phyloP scores from a whole-genome alignment of 2,329 filamentous ascomycete genomes.

The Aspergillus floridensis region DNA sequence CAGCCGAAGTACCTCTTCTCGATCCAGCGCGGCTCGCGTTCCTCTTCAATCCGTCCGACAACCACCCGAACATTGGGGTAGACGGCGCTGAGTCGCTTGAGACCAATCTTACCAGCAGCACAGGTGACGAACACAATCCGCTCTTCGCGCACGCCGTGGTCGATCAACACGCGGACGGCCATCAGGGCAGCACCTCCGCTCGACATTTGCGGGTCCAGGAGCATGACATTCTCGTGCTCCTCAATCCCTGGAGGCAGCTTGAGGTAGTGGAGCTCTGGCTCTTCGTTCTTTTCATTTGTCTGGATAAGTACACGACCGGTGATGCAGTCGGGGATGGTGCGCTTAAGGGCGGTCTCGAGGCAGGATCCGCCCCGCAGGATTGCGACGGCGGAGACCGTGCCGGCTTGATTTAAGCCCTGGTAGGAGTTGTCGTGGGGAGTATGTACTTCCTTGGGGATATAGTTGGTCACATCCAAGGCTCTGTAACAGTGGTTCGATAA shows the following conservation, averaged over 20 bases:
- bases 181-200: conserved; percentile 83
- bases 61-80: conserved; percentile 87
- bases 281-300: conserved; percentile 77
- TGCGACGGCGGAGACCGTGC: conserved; percentile 79
- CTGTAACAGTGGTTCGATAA: conserved; percentile 40
- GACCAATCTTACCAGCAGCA: conserved; percentile 76
- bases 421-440: conserved; percentile 73
- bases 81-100: conserved; percentile 82
- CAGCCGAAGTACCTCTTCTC: conserved; percentile 90
- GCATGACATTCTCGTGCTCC: conserved; percentile 73
- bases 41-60: conserved; percentile 75
- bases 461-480: conserved; percentile 74
- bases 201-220: conserved; percentile 93
- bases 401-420: conserved; percentile 66
- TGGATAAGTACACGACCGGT: conserved; percentile 89
- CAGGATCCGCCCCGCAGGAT: conserved; percentile 85
- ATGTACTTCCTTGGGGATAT: conserved; percentile 60
- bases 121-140: conserved; percentile 92
- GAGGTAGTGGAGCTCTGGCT: conserved; percentile 89
- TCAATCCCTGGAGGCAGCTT: conserved; percentile 73
- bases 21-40: conserved; percentile 84
- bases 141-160: conserved; percentile 82
- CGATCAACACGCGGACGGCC: conserved; percentile 92
- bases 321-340: conserved; percentile 88
- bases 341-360: conserved; percentile 81